These are phyloP conservation scores for Dryas drummondii DNA, from an alignment of 306 rosid species.

Conservation along the genomic window DNA sequence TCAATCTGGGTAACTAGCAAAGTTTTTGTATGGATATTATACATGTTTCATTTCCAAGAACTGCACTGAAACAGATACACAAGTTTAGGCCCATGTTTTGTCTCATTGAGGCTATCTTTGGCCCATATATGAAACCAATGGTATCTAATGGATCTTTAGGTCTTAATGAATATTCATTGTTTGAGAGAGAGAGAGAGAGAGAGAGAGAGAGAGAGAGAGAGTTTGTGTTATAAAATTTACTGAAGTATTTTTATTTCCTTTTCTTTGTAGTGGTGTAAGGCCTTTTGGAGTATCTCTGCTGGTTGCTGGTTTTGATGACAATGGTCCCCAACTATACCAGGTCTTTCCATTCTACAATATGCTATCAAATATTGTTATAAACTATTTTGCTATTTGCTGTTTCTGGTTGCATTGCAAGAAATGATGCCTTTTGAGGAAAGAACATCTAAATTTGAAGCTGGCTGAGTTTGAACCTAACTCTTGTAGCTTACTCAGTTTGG, in stretches of 20 bases:
- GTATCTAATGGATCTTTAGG: background rate
- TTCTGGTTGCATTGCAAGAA: background rate
- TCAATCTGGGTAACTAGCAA: slow-evolving; percentile 77
- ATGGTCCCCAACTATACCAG: slow-evolving; percentile 93
- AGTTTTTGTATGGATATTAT: background rate
- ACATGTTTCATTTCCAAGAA: background rate
- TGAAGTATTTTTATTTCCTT: slow-evolving; percentile 14
- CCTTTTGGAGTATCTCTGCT: slow-evolving; percentile 95
- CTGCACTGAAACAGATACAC: background rate
- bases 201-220: no score
- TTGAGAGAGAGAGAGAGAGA: no score
- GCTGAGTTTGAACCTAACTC: background rate
- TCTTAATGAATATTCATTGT: background rate
- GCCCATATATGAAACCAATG: background rate
- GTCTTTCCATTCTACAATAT: slow-evolving; percentile 32
- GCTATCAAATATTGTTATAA: background rate
- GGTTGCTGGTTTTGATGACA: slow-evolving; percentile 90
- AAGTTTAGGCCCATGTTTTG: background rate
- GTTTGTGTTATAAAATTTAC: slow-evolving; percentile 11
- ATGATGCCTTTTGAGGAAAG: background rate
- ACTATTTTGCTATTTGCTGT: background rate
- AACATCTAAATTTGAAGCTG: background rate
- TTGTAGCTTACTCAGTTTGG: background rate
- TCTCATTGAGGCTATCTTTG: background rate
- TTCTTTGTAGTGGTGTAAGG: slow-evolving; percentile 79